Conservation (phyloP, 202 grass and related monocot species). For the Bolboschoenoplectus hybrid region DNA sequence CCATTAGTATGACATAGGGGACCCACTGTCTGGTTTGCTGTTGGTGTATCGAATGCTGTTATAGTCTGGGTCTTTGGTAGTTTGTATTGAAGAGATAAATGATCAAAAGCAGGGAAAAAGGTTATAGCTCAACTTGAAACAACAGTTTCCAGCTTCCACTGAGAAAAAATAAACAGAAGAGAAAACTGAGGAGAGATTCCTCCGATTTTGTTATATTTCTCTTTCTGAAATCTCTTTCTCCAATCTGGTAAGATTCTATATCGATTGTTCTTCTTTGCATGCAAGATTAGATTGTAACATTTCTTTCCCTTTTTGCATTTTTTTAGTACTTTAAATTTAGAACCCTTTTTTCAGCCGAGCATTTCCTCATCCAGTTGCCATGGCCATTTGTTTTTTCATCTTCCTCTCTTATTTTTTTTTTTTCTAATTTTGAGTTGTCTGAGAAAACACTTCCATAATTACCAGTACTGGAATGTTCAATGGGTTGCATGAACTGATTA, state of each 20-base stretch:
- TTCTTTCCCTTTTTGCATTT: not conserved
- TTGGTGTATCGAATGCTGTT: not conserved
- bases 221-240: conserved; percentile 9
- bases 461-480: not conserved
- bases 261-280: conserved; percentile 1
- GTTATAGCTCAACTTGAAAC: not conserved
- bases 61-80: not conserved
- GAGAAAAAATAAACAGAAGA: not conserved
- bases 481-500: conserved; percentile 8
- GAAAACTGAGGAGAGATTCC: not conserved
- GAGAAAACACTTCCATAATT: not conserved
- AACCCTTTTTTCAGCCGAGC: not conserved
- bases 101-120: not conserved
- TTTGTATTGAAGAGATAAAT: conserved; percentile 24
- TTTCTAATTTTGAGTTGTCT: not conserved
- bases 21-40: not conserved
- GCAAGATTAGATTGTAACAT: not conserved
- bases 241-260: conserved; percentile 11
- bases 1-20: not conserved
- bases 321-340: not conserved
- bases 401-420: not conserved
- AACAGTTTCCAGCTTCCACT: conserved; percentile 6
- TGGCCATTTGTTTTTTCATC: not conserved
- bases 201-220: conserved; percentile 8
- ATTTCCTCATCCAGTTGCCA: not conserved